Evolutionary conservation across 2,329 filamentous ascomycete genomes (phyloP).

Genomic region (Botrytis porri): DNA sequence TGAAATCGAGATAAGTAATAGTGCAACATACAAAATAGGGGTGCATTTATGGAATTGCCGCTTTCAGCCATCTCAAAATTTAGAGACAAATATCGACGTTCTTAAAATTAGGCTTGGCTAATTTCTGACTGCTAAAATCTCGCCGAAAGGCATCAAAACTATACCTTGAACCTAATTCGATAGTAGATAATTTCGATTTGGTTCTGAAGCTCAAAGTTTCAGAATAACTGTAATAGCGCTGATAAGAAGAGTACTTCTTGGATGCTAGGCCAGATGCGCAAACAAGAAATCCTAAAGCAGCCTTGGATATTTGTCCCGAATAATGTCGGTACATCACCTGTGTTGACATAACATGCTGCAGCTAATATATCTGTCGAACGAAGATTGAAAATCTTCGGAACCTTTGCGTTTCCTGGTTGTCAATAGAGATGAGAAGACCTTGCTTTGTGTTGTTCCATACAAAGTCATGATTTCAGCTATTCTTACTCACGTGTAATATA

Average conservation of each 20-base stretch:
- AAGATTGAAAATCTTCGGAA: constrained; percentile 1
- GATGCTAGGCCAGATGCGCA: neutral
- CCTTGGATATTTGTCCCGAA: neutral
- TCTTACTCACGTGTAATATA: neutral
- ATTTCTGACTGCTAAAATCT: neutral
- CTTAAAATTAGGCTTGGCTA: neutral
- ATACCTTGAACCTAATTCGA: neutral
- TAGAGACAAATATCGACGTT: neutral
- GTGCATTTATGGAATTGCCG: neutral
- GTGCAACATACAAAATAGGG: neutral
- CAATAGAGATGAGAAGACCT: constrained; percentile 8
- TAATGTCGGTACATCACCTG: neutral
- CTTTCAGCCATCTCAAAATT: neutral
- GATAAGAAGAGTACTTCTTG: neutral
- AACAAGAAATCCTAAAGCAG: neutral
- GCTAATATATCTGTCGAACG: neutral
- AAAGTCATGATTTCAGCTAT: neutral
- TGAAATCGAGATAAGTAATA: no score
- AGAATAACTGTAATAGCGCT: neutral
- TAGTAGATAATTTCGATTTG: neutral
- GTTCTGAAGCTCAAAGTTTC: neutral
- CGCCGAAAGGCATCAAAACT: neutral
- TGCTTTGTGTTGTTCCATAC: neutral
- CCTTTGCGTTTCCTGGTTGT: constrained; percentile 7
- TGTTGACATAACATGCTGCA: neutral